Evolutionary conservation across 225 moss, liverwort and hornwort genomes (phyloP).

Genomic region (Marchantia polymorpha): DNA sequence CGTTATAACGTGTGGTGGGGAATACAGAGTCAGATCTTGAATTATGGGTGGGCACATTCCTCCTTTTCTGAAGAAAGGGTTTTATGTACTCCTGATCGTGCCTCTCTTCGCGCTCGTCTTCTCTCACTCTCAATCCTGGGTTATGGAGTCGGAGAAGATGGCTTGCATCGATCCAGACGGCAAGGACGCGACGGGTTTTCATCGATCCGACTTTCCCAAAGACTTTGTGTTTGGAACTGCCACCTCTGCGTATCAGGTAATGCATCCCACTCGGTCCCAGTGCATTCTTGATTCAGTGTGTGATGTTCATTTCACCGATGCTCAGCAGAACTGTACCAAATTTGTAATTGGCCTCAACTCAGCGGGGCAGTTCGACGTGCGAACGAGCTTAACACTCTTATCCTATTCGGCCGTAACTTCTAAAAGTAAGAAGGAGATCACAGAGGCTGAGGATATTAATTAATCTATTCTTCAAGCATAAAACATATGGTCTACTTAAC

Average conservation of each 20-base stretch:
- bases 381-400: too few relatives aligned
- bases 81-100: constrained; percentile 20
- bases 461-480: too few relatives aligned
- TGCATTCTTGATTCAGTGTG: background rate
- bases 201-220: constrained; percentile 55
- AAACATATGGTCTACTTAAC: too few relatives aligned
- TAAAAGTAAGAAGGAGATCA: too few relatives aligned
- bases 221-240: constrained; percentile 66
- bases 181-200: constrained; percentile 25
- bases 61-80: constrained; percentile 4
- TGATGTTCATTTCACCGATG: background rate
- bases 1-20: background rate
- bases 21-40: background rate
- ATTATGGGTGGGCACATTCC: constrained; percentile 5
- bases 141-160: constrained; percentile 15
- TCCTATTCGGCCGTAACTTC: too few relatives aligned
- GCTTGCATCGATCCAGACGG: constrained; percentile 9
- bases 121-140: constrained; percentile 31
- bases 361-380: too few relatives aligned
- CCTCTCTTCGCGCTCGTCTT: constrained; percentile 32
- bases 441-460: too few relatives aligned
- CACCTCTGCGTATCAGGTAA: constrained; percentile 69
- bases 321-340: background rate
- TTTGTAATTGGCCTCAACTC: too few relatives aligned
- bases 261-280: background rate